Conservation (phyloP, 2,329 filamentous ascomycete genomes). For the Pseudopyrenochaeta lycopersici region DNA sequence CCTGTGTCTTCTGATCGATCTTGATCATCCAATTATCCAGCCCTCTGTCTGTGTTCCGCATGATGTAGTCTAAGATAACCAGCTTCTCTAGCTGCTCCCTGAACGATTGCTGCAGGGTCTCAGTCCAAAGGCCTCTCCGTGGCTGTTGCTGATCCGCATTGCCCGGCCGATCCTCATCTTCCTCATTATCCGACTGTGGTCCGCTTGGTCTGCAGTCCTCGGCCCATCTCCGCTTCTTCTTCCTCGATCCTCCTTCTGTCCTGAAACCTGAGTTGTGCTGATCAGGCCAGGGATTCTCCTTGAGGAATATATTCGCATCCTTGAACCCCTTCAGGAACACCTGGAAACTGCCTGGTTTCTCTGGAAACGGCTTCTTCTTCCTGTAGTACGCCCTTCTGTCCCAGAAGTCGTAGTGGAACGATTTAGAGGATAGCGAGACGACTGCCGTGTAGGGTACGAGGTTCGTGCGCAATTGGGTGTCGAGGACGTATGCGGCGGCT, state of each 20-base stretch:
- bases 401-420: slow-evolving; percentile 98
- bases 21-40: slow-evolving; percentile 99
- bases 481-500: slow-evolving; percentile 94
- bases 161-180: slow-evolving; percentile 58
- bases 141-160: slow-evolving; percentile 46
- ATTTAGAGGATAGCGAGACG: slow-evolving; percentile 92
- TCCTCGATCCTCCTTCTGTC: slow-evolving; percentile 71
- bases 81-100: slow-evolving; percentile 95
- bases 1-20: slow-evolving; percentile 84
- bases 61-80: slow-evolving; percentile 97
- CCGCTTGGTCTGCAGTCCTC: slow-evolving; percentile 80
- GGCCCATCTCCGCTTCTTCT: slow-evolving; percentile 74
- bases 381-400: slow-evolving; percentile 87
- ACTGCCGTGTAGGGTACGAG: slow-evolving; percentile 97
- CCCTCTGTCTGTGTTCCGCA: slow-evolving; percentile 97
- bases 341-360: slow-evolving; percentile 95
- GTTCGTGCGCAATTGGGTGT: slow-evolving; percentile 86
- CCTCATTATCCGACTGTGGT: slow-evolving; percentile 68
- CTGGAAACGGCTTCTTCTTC: slow-evolving; percentile 84
- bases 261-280: slow-evolving; percentile 76
- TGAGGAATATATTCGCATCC: slow-evolving; percentile 93
- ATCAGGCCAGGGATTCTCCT: slow-evolving; percentile 97
- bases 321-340: slow-evolving; percentile 97
- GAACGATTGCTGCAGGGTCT: slow-evolving; percentile 87
- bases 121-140: slow-evolving; percentile 81